Evolutionary conservation across 2,329 filamentous ascomycete species (phyloP).

Genomic region (Ophiostoma piceae): DNA sequence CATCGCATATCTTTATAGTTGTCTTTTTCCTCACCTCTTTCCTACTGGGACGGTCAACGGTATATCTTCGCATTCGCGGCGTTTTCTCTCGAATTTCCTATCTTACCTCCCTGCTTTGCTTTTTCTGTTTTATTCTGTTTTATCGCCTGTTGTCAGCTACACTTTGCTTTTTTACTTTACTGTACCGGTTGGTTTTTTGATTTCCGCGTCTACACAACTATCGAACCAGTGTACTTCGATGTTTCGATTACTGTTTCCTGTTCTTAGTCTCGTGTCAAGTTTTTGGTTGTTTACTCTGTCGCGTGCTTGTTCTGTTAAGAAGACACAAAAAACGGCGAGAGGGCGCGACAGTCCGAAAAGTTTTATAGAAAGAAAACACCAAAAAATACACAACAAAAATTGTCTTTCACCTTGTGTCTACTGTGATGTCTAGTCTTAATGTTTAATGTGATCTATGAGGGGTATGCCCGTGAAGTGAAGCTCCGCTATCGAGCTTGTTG

Average conservation of each 20-base stretch:
- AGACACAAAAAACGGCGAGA: neutral
- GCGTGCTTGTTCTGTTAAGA: neutral
- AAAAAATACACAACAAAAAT: slow-evolving; percentile 16
- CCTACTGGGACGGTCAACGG: slow-evolving; percentile 22
- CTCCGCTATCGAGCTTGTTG: neutral
- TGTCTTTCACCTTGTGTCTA: neutral
- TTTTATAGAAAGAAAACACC: slow-evolving; percentile 13
- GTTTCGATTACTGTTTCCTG: neutral
- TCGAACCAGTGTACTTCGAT: neutral
- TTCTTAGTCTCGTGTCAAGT: neutral
- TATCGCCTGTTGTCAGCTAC: slow-evolving; percentile 15
- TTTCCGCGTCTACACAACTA: slow-evolving; percentile 4
- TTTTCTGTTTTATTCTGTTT: slow-evolving; percentile 28
- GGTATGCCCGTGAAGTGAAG: neutral
- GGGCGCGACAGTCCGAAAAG: neutral
- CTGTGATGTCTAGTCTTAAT: neutral
- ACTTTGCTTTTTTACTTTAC: slow-evolving; percentile 24
- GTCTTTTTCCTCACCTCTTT: slow-evolving; percentile 23
- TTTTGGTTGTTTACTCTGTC: slow-evolving; percentile 32
- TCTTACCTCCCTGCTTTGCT: slow-evolving; percentile 28
- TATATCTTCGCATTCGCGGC: slow-evolving; percentile 30
- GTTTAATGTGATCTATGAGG: too few species aligned
- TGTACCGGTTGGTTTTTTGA: slow-evolving; percentile 26
- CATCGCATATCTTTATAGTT: slow-evolving; percentile 15
- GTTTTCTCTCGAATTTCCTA: slow-evolving; percentile 28